Evolutionary conservation across 495 filamentous ascomycete species (phyloP).

Genomic region (Lepidopterella palustris): DNA sequence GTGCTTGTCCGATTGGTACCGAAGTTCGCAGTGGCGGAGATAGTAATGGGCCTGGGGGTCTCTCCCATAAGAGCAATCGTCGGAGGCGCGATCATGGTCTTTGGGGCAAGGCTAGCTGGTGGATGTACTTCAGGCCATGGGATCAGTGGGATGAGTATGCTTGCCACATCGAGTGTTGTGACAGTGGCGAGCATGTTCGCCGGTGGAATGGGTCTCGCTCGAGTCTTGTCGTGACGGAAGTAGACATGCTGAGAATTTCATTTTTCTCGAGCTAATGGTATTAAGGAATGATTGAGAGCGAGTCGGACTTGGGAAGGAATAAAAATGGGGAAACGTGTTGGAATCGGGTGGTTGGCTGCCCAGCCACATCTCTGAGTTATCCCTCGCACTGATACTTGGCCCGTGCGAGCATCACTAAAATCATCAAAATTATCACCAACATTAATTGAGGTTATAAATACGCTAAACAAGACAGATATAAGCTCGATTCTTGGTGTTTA

Average conservation of each 20-base stretch:
- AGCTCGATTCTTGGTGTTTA: neutral
- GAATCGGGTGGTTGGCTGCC: too few species aligned
- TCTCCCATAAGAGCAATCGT: conserved; percentile 11
- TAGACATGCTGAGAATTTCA: neutral
- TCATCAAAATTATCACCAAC: neutral
- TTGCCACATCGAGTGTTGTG: conserved; percentile 15
- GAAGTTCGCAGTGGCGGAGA: conserved; percentile 4
- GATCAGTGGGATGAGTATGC: conserved; percentile 20
- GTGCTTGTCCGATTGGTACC: conserved; percentile 8
- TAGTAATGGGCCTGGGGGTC: neutral
- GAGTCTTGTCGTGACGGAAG: conserved; percentile 3
- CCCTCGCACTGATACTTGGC: neutral
- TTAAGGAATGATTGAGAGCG: too few species aligned
- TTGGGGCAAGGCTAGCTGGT: conserved; percentile 17
- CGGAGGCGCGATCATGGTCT: conserved; percentile 16
- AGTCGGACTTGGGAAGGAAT: too few species aligned
- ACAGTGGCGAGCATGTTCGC: conserved; percentile 18
- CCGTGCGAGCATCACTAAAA: neutral
- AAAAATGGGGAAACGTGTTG: too few species aligned
- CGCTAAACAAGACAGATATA: neutral
- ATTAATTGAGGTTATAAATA: neutral
- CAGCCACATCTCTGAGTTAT: too few species aligned
- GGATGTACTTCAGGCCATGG: conserved; percentile 24
- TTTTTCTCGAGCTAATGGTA: neutral
- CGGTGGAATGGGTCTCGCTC: conserved; percentile 14